A percentile compares a stretch with the other conserved stretches of the same genome.
These are phyloP conservation scores for Chaetothyriales sp. DNA, from an alignment of 2,329 filamentous ascomycete species.

Conservation along the genomic window DNA sequence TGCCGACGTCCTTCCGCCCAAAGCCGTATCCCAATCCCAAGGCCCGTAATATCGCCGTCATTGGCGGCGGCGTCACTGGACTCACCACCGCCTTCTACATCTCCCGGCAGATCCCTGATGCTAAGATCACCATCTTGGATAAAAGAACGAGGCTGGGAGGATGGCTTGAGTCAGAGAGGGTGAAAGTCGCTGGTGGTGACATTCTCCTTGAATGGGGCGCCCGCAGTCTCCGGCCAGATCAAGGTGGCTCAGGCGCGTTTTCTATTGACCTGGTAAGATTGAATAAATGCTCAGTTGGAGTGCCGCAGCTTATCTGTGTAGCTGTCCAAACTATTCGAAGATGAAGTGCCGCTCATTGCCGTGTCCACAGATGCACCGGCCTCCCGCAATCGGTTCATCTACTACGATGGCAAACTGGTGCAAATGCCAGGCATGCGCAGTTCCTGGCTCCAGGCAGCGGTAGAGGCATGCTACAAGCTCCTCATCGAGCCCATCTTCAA, in stretches of 20 bases:
- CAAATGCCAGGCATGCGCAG: slow-evolving; percentile 36
- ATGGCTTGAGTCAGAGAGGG: slow-evolving; percentile 58
- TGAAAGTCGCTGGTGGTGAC: slow-evolving; percentile 44
- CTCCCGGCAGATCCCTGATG: slow-evolving; percentile 48
- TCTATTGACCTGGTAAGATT: slow-evolving; percentile 53
- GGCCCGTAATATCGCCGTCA: slow-evolving; percentile 43
- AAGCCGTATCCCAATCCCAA: slow-evolving; percentile 13
- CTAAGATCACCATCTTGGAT: slow-evolving; percentile 72
- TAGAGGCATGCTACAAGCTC: slow-evolving; percentile 22
- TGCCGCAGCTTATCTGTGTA: background rate
- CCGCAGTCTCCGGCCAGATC: slow-evolving; percentile 50
- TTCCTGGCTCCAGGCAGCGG: slow-evolving; percentile 18
- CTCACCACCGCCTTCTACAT: slow-evolving; percentile 66
- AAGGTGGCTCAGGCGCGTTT: slow-evolving; percentile 43
- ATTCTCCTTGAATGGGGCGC: slow-evolving; percentile 75
- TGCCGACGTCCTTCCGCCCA: background rate
- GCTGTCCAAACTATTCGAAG: slow-evolving; percentile 1
- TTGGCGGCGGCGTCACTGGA: slow-evolving; percentile 74
- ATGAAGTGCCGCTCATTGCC: slow-evolving; percentile 17
- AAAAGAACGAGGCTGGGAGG: slow-evolving; percentile 55
- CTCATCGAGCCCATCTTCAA: slow-evolving; percentile 42
- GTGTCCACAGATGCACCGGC: slow-evolving; percentile 37
- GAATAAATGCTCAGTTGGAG: background rate
- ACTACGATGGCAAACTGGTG: slow-evolving; percentile 73
- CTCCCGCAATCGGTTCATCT: slow-evolving; percentile 59